Percentiles rank a stretch among this genome's conserved stretches.
These are phyloP conservation scores for Aspergillus puulaauensis DNA, from an alignment of 2,329 filamentous ascomycete genomes.

Conservation along the genomic window DNA sequence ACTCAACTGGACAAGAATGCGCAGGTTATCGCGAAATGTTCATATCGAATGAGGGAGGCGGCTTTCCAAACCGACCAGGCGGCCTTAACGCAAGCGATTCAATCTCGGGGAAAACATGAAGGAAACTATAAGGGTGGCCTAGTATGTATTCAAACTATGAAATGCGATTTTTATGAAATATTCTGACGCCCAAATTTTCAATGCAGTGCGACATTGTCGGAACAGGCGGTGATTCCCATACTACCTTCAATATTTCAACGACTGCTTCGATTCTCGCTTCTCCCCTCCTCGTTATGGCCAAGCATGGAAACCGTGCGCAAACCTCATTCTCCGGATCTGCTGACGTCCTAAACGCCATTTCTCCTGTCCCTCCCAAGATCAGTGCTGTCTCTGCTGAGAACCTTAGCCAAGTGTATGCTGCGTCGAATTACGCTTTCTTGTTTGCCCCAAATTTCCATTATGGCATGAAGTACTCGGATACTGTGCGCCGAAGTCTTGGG, in stretches of 20 bases:
- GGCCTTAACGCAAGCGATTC: slow-evolving; percentile 61
- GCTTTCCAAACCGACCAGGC: slow-evolving; percentile 69
- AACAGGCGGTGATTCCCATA: slow-evolving; percentile 92
- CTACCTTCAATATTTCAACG: slow-evolving; percentile 98
- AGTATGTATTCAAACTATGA: slow-evolving; percentile 52
- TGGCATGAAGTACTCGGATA: slow-evolving; percentile 85
- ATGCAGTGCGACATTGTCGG: slow-evolving; percentile 85
- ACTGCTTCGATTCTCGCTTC: slow-evolving; percentile 91
- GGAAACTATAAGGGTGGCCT: slow-evolving; percentile 80
- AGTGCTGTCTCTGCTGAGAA: slow-evolving; percentile 70
- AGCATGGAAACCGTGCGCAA: slow-evolving; percentile 94
- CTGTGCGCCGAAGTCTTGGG: slow-evolving; percentile 81
- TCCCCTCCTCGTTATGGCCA: slow-evolving; percentile 78
- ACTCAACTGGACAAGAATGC: slow-evolving; percentile 80
- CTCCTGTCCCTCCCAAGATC: slow-evolving; percentile 71
- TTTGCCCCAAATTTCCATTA: slow-evolving; percentile 96
- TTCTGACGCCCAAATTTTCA: background rate
- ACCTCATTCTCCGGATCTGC: slow-evolving; percentile 95
- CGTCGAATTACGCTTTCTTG: slow-evolving; percentile 89
- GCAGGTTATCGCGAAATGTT: slow-evolving; percentile 83
- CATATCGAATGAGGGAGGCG: slow-evolving; percentile 77
- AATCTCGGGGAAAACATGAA: slow-evolving; percentile 60
- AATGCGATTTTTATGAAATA: background rate
- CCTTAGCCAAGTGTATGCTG: slow-evolving; percentile 69
- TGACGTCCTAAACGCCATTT: slow-evolving; percentile 78